Base-by-base conservation (phyloP, 2,329 filamentous ascomycete species). In the Zymoseptoria pseudotritici region DNA sequence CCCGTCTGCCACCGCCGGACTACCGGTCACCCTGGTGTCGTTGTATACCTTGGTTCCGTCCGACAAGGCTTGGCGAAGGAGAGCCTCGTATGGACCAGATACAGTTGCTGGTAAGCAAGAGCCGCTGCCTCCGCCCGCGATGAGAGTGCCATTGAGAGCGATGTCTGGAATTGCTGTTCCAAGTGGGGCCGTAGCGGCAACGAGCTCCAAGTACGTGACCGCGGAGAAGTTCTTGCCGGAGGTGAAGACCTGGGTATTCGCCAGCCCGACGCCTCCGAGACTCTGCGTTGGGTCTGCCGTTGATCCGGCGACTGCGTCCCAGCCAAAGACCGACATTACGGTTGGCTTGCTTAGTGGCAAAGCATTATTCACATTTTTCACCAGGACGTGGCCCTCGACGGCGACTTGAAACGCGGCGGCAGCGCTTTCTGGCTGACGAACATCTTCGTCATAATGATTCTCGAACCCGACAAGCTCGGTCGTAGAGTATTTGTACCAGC, bases 351-450 rank as follows among this genome's bases (percentile, higher is more conserved):
- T 67, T 3, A 85, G 70, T 0, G 83, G 83, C 2, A 86, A 63
- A 1, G 78, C 76, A 3, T 83, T 77, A 56, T 83, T 80, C 21
- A 80, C 80, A 59, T 88, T 84, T 73, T 92, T 92, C 26, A 86
- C 71, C 46, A 86, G 66, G 0, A 82, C 83, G 59, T 84, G 80
- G 4, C 78, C 81, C 62, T 84, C 82, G 26, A 31, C 64, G 21
- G 59, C 59, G 13, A 46, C 24, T 24, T 58, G 55, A 3, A 58
- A 58, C 20, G 57, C 53, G 51, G 46, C 55, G 10, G 59, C 55
- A 13, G 55, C 56, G n/a, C 78, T 76, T 7, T 76, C 72, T 17
- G 76, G 69, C 5, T 83, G 71, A 65, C 55, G 51, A 36, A 56
- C 53, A 22, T 20, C 20, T 53, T 56, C 2, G 81, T 76, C 74